Conservation (phyloP, 2,329 filamentous ascomycete genomes). For the Alternaria sp. region DNA sequence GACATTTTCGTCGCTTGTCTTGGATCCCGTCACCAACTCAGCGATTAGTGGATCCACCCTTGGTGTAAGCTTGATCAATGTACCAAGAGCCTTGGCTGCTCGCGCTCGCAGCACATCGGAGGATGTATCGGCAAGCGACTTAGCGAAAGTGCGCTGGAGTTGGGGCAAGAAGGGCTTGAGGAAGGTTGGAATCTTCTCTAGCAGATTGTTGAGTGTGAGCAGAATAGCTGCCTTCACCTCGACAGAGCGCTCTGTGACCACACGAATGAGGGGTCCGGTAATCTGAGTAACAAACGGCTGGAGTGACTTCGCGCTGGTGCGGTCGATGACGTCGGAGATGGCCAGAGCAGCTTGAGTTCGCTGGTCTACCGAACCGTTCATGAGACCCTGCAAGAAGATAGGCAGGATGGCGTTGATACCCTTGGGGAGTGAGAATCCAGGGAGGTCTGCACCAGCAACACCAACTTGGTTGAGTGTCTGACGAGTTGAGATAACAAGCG, state of each 20-base stretch:
- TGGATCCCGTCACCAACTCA: slow-evolving; percentile 94
- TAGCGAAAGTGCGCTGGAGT: slow-evolving; percentile 94
- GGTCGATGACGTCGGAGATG: slow-evolving; percentile 94
- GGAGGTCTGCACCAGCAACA: slow-evolving; percentile 80
- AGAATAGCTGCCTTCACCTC: slow-evolving; percentile 97
- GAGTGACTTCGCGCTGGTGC: slow-evolving; percentile 83
- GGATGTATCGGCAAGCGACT: slow-evolving; percentile 89
- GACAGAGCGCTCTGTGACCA: slow-evolving; percentile 93
- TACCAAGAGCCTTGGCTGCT: slow-evolving; percentile 92
- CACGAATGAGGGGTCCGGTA: slow-evolving; percentile 94
- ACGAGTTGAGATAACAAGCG: slow-evolving; percentile 82
- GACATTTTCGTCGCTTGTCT: slow-evolving; percentile 85
- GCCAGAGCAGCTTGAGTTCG: slow-evolving; percentile 89
- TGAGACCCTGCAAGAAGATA: slow-evolving; percentile 95
- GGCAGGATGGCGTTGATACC: slow-evolving; percentile 95
- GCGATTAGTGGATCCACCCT: slow-evolving; percentile 92
- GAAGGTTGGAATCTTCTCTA: slow-evolving; percentile 95
- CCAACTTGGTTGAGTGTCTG: slow-evolving; percentile 88
- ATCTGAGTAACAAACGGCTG: slow-evolving; percentile 98
- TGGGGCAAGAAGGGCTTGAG: slow-evolving; percentile 97
- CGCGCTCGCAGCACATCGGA: slow-evolving; percentile 87
- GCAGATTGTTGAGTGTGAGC: slow-evolving; percentile 88
- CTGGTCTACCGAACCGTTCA: slow-evolving; percentile 94
- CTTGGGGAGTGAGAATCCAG: slow-evolving; percentile 90
- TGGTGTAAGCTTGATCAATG: slow-evolving; percentile 92